Base-by-base conservation (phyloP, 2,329 filamentous ascomycete genomes). In the Hymenoscyphus albidus region DNA sequence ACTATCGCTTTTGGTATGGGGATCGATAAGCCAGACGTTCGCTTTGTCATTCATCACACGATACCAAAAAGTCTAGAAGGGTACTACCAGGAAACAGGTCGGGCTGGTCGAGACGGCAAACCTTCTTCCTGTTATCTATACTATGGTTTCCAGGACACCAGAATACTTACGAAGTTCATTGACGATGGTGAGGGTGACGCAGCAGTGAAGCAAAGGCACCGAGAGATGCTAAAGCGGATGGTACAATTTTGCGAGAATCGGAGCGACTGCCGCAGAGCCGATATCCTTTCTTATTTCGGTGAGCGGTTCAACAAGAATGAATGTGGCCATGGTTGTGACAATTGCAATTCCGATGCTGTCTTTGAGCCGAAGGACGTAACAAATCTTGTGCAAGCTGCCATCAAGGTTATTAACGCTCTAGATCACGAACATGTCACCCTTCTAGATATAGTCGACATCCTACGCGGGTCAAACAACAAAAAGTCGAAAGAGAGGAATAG, bases 1-100 rank as follows among this genome's bases (percentile, higher is more conserved):
- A 99, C 95, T 0, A 98, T 99, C 76, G 95, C 95, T 31, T 99
- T 99, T 75, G 95, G 95, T 6, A 99, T 99, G 95, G 95, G 95
- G n/a, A 99, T 99, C 69, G 95, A 99, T 80, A 99, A 99, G 76
- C 86, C 93, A 0, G 90, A 99, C 75, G 95, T 99, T 58, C 90
- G 95, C 35, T 99, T 96, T 75, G 95, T 99, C 40, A 92, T 99
- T 51, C 96, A 99, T 74, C 89, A 96, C 72, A 91, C 88, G 55
- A 82, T 99, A 5, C 95, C 95, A 1, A 98, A 99, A 77, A 97
- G 92, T 72, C 80, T 99, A 62, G 95, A 99, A 78, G 95, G 95
- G 0, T 99, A 99, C 76, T 99, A 99, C 74, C 95, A 99, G 75
- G 95, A 99, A 77, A 99, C 95, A 56, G 95, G 95, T 1, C 90